phyloP scores from a whole-genome alignment of 2,329 filamentous ascomycete species.

The Coniosporium tulheliwenetii region DNA sequence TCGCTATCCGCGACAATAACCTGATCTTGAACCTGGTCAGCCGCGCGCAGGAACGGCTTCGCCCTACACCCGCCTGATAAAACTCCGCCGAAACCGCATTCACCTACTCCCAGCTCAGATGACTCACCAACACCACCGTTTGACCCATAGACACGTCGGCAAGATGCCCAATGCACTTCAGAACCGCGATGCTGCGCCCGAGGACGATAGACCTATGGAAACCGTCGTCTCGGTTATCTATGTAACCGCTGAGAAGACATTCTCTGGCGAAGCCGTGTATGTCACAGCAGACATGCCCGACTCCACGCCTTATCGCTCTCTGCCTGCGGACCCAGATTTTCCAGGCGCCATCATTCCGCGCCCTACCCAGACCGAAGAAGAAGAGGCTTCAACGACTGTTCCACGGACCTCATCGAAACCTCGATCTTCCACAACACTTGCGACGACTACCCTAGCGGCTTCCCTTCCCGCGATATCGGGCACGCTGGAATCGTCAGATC shows the following conservation, averaged over 20 bases:
- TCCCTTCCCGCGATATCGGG: not conserved
- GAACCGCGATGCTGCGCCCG: constrained; percentile 3
- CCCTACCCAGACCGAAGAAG: not conserved
- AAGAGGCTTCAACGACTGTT: not conserved
- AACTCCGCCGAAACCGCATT: not conserved
- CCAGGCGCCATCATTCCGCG: too few species aligned
- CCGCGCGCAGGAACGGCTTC: not conserved
- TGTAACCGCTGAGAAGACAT: constrained; percentile 36
- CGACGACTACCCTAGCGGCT: not conserved
- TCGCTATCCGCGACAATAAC: not conserved
- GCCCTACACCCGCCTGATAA: not conserved
- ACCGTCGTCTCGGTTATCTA: constrained; percentile 31
- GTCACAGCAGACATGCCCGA: constrained; percentile 8
- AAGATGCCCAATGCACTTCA: constrained; percentile 1
- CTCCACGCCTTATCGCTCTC: too few species aligned
- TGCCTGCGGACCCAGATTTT: too few species aligned
- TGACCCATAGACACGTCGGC: not conserved
- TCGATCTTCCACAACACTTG: constrained; percentile 1
- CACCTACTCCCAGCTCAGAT: not conserved
- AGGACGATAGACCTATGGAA: constrained; percentile 7
- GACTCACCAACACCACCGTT: constrained; percentile 1
- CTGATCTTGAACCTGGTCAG: not conserved
- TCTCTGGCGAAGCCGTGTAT: constrained; percentile 25
- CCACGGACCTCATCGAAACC: too few species aligned
- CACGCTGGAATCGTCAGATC: not conserved